Percentiles rank a stretch among this genome's conserved stretches.
These are phyloP conservation scores for Candida coquimbonensis DNA, from an alignment of 805 yeast species.

Conservation along the genomic window DNA sequence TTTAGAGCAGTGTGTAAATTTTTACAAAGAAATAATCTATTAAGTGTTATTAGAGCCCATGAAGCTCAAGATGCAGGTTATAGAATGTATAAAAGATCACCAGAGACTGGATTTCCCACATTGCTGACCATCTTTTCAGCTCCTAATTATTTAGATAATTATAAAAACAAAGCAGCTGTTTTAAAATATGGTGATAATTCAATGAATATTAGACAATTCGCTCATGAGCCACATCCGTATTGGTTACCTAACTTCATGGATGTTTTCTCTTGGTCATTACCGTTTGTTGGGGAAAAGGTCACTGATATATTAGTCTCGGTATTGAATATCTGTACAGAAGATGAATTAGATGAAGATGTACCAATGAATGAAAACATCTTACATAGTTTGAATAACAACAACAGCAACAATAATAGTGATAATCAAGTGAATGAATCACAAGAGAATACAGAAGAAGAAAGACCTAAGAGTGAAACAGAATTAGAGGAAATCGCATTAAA, in stretches of 20 bases:
- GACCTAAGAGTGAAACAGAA: background rate
- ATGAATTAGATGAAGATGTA: slow-evolving; percentile 77
- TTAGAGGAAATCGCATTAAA: slow-evolving; percentile 24
- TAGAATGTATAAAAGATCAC: slow-evolving; percentile 84
- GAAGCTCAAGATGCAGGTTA: slow-evolving; percentile 98
- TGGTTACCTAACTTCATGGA: slow-evolving; percentile 97
- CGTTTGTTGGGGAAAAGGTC: slow-evolving; percentile 94
- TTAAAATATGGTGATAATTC: slow-evolving; percentile 86
- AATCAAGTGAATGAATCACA: slow-evolving; percentile 19
- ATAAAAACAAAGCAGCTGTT: slow-evolving; percentile 93
- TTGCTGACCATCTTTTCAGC: slow-evolving; percentile 90
- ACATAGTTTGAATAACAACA: background rate
- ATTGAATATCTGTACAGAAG: slow-evolving; percentile 90
- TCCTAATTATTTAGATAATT: slow-evolving; percentile 88
- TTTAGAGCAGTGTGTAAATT: slow-evolving; percentile 72
- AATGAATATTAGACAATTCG: slow-evolving; percentile 93
- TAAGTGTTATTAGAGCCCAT: slow-evolving; percentile 90
- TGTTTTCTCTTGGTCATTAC: slow-evolving; percentile 94
- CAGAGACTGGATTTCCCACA: slow-evolving; percentile 81
- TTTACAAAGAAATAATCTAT: slow-evolving; percentile 65
- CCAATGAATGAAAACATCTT: slow-evolving; percentile 31
- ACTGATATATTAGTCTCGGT: slow-evolving; percentile 89
- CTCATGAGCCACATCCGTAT: slow-evolving; percentile 89
- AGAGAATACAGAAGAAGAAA: slow-evolving; percentile 2
- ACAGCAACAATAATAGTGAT: background rate